Evolutionary conservation across 2,329 filamentous ascomycete genomes (phyloP).

Genomic region (Ascomycota sp.): DNA sequence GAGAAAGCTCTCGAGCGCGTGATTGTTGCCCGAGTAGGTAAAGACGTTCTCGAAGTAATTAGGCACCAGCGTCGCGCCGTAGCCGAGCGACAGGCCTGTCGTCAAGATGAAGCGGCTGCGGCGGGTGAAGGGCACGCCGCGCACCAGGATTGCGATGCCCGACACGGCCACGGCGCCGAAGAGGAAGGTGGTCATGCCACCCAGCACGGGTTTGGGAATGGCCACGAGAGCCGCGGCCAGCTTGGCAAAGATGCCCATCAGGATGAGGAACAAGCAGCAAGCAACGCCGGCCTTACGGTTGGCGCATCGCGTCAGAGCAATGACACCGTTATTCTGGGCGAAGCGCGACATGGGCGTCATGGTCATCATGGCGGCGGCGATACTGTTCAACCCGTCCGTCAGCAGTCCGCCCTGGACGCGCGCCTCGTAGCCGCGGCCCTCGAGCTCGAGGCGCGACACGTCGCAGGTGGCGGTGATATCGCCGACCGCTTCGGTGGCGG

Average conservation of each 20-base stretch:
- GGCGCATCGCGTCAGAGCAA: constrained; percentile 61
- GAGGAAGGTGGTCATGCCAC: constrained; percentile 62
- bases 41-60: constrained; percentile 53
- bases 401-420: constrained; percentile 63
- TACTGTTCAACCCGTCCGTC: constrained; percentile 56
- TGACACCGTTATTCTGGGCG: constrained; percentile 72
- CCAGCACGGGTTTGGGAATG: constrained; percentile 47
- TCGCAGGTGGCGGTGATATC: constrained; percentile 69
- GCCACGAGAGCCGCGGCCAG: constrained; percentile 62
- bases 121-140: constrained; percentile 51
- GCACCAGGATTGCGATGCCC: constrained; percentile 55
- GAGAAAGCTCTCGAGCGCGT: constrained; percentile 48
- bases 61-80: constrained; percentile 45
- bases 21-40: constrained; percentile 48
- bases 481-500: constrained; percentile 61
- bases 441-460: constrained; percentile 55
- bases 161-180: constrained; percentile 60
- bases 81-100: constrained; percentile 51
- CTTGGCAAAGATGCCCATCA: constrained; percentile 71
- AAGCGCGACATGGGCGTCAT: constrained; percentile 66
- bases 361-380: constrained; percentile 57
- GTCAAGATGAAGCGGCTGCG: constrained; percentile 70
- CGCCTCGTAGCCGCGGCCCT: constrained; percentile 51
- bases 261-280: constrained; percentile 53
- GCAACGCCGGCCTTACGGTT: constrained; percentile 66